Conservation (phyloP, 495 filamentous ascomycete species). For the Penicillium cosmopolitanum region DNA sequence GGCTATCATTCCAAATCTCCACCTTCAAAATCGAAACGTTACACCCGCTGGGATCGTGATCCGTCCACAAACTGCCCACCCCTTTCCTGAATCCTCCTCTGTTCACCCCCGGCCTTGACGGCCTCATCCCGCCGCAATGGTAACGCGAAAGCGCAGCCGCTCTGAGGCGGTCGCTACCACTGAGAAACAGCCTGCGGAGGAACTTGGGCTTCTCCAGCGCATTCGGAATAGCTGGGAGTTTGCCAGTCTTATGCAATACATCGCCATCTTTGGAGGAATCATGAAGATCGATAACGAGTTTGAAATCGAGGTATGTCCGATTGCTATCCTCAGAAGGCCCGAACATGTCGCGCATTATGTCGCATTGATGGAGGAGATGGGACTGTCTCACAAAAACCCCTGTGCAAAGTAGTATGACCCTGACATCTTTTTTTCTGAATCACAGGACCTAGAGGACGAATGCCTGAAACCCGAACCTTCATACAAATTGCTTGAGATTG, state of each 20-base stretch:
- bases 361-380: conserved; percentile 14
- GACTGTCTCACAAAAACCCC: neutral
- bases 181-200: conserved; percentile 50
- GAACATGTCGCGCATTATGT: conserved; percentile 13
- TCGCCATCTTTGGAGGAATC: conserved; percentile 82
- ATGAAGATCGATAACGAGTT: conserved; percentile 87
- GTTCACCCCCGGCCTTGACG: conserved; percentile 28
- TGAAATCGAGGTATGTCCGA: conserved; percentile 74
- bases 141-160: conserved; percentile 70
- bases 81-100: neutral
- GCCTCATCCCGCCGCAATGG: conserved; percentile 48
- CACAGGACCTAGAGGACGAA: conserved; percentile 85
- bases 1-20: neutral
- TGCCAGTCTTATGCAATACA: conserved; percentile 91
- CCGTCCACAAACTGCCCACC: neutral
- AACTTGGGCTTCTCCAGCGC: conserved; percentile 61
- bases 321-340: neutral
- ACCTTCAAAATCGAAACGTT: neutral
- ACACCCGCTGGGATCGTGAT: neutral
- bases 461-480: conserved; percentile 78
- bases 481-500: conserved; percentile 74
- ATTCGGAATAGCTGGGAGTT: conserved; percentile 94
- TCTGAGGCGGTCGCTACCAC: conserved; percentile 63
- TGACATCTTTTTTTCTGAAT: conserved; percentile 16
- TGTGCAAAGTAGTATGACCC: conserved; percentile 2